A percentile compares a stretch with the other conserved stretches of the same genome.
phyloP scores from a whole-genome alignment of 768 basidiomycete species.

The Lepiota brunneoincarnata region DNA sequence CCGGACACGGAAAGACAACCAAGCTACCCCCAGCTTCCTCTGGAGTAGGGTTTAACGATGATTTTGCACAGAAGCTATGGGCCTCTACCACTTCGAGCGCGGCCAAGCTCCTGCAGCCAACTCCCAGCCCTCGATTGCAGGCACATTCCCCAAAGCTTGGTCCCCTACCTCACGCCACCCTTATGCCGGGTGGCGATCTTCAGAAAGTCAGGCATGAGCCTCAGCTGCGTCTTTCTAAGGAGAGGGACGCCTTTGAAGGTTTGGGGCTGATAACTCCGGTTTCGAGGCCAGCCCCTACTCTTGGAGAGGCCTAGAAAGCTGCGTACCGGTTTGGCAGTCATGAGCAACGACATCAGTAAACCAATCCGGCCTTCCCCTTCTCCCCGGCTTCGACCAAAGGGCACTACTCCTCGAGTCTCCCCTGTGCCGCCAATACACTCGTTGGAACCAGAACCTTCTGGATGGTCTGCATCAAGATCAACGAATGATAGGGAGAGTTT shows the following conservation, averaged over 20 bases:
- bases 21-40: conserved; percentile 3
- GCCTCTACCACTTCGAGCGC: conserved; percentile 37
- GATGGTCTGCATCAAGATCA: conserved; percentile 28
- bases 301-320: conserved; percentile 75
- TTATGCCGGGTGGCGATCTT: conserved; percentile 1
- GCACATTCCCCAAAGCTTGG: conserved; percentile 17
- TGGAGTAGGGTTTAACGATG: conserved; percentile 60
- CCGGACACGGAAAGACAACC: conserved; percentile 4
- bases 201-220: conserved; percentile 7
- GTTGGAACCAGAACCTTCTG: conserved; percentile 25
- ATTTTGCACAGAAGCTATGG: conserved; percentile 60
- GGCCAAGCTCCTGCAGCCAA: conserved; percentile 20
- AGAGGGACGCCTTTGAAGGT: conserved; percentile 79
- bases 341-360: conserved; percentile 29
- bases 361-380: conserved; percentile 22
- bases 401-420: conserved; percentile 13
- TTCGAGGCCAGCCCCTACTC: conserved; percentile 55
- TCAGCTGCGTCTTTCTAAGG: conserved; percentile 16
- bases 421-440: conserved; percentile 35
- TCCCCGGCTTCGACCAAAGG: conserved; percentile 7
- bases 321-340: conserved; percentile 66
- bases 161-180: conserved; percentile 14
- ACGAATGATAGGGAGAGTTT: conserved; percentile 31
- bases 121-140: conserved; percentile 17
- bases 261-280: conserved; percentile 50